These are phyloP conservation scores for Austroboletus eburneus DNA, from an alignment of 768 basidiomycete species.

Conservation along the genomic window DNA sequence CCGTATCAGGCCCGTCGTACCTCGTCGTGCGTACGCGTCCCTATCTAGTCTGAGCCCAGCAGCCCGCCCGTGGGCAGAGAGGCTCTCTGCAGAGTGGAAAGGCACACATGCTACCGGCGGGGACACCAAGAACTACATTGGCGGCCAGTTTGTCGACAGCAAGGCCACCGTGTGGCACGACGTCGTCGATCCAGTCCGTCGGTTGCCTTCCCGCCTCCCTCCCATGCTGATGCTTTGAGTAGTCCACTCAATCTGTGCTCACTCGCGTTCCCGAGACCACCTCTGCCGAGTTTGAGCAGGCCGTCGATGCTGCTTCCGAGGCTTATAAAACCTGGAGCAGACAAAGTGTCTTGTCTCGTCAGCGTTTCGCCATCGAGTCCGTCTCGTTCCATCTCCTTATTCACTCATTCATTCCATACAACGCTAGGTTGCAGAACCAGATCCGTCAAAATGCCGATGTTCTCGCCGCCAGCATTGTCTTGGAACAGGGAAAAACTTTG, in stretches of 20 bases:
- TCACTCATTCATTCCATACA: conserved; percentile 1
- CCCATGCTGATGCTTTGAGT: background rate
- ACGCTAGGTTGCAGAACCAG: conserved; percentile 72
- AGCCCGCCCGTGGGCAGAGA: conserved; percentile 61
- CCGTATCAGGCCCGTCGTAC: conserved; percentile 10
- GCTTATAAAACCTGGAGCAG: conserved; percentile 90
- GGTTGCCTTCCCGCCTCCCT: background rate
- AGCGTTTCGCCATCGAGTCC: conserved; percentile 86
- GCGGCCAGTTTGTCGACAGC: conserved; percentile 86
- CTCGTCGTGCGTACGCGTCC: conserved; percentile 42
- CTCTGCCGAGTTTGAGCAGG: conserved; percentile 70
- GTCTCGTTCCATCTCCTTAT: conserved; percentile 25
- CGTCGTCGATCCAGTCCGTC: conserved; percentile 80
- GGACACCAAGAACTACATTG: conserved; percentile 88
- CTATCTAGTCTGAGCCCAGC: conserved; percentile 47
- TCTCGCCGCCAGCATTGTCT: conserved; percentile 82
- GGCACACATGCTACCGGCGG: conserved; percentile 86
- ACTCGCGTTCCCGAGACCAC: conserved; percentile 91
- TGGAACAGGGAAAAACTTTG: conserved; percentile 95
- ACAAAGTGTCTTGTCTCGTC: conserved; percentile 80
- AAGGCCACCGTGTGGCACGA: conserved; percentile 77
- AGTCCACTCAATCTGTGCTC: conserved; percentile 90
- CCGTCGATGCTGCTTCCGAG: conserved; percentile 75
- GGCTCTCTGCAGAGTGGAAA: conserved; percentile 72
- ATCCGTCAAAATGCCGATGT: conserved; percentile 84